Percentiles rank a stretch among this genome's conserved stretches.
These are phyloP conservation scores for Talaromyces proteolyticus DNA, from an alignment of 495 filamentous ascomycete species.

Conservation along the genomic window DNA sequence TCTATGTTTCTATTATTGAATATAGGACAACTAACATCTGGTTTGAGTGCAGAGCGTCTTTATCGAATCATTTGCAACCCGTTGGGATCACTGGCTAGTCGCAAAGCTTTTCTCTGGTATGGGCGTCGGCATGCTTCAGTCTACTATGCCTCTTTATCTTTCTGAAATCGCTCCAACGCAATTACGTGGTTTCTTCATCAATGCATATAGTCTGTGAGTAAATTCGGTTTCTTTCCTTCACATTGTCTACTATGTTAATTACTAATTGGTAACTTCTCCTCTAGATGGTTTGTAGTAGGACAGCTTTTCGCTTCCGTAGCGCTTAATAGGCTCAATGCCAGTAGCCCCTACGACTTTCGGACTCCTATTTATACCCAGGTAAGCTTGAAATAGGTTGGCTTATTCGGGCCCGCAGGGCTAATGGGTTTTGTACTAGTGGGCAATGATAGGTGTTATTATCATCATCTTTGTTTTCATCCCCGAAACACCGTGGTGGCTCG, in stretches of 20 bases:
- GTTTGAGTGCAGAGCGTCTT: slow-evolving; percentile 32
- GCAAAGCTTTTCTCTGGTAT: slow-evolving; percentile 35
- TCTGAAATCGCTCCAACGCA: slow-evolving; percentile 34
- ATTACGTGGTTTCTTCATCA: slow-evolving; percentile 31
- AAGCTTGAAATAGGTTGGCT: neutral
- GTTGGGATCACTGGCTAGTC: slow-evolving; percentile 33
- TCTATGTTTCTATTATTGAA: neutral
- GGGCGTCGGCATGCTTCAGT: slow-evolving; percentile 36
- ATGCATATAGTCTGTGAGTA: slow-evolving; percentile 32
- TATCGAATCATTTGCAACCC: slow-evolving; percentile 28
- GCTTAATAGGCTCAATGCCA: slow-evolving; percentile 19
- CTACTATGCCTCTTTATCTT: slow-evolving; percentile 34
- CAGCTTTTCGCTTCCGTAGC: slow-evolving; percentile 35
- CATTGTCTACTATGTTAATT: neutral
- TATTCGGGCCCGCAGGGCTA: neutral
- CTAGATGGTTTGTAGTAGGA: slow-evolving; percentile 34
- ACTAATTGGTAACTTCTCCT: neutral
- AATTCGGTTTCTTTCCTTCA: neutral
- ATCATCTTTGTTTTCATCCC: slow-evolving; percentile 26
- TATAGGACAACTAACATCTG: no score
- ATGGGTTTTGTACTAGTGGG: slow-evolving; percentile 17
- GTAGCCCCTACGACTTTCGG: slow-evolving; percentile 23
- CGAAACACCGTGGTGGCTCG: slow-evolving; percentile 32
- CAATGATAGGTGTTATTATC: slow-evolving; percentile 22
- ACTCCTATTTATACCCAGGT: slow-evolving; percentile 37